Evolutionary conservation across 306 rosid genomes (phyloP), one percentile per base, ranked within the genome.

Genomic region (Fragaria nilgerrensis): DNA sequence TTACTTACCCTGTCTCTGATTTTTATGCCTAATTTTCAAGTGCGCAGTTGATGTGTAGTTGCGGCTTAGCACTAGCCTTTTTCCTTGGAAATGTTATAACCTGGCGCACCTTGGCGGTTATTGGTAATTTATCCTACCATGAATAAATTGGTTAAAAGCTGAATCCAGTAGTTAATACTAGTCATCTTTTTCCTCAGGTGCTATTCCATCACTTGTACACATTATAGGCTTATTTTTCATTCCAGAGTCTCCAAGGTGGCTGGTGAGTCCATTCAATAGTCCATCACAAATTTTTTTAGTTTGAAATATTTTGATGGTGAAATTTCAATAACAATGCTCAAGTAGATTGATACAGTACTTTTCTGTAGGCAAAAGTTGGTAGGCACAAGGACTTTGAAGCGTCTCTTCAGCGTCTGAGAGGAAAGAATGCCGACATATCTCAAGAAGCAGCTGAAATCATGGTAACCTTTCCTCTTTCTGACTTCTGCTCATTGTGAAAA

Each of bases 221-320:
- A 37, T 81, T 4, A 15, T 50, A 5, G 79, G 79, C 32, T 23
- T 84, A 22, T 67, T 80, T 19, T 73, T 68, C 16, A 43, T 73
- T 73, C 79, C 87, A 36, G 84, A 84, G 82, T 84, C 87, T 73
- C 80, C 87, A 22, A 80, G 82, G 71, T 84, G 87, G 87, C 58
- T 84, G 74, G 87, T 84, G 53, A 77, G 84, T 52, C 58, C 55
- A 52, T 44, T 19, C 17, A 1, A 3, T 5, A 6, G 16, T 47
- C 34, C 1, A 47, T 27, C 9, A 1, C 44, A 17, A 39, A 3
- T 6, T 39, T 37, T 39, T 39, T 5, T 5, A 39, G 5, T 39
- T 39, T 39, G 43, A 39, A 19, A 70, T 69, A 13, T 16, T 55
- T 67, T 48, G 20, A 56, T 61, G 13, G 39, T 56, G 2, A 22